Evolutionary conservation across 805 yeast species (phyloP).

Genomic region (Metschnikowia lachancei): DNA sequence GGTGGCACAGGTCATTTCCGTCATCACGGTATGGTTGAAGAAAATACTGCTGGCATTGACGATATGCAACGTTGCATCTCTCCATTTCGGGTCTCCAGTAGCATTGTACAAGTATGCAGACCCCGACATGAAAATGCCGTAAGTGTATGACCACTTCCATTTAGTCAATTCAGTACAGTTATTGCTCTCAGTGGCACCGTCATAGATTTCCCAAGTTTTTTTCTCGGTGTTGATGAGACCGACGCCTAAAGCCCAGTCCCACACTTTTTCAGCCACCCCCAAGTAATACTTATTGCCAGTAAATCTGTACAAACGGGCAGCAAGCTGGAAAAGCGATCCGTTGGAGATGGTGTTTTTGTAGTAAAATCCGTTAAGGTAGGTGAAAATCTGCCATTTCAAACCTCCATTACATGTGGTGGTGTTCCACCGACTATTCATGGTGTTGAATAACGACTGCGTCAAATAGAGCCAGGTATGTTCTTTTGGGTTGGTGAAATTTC

Average conservation of each 20-base stretch:
- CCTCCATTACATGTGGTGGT: constrained; percentile 40
- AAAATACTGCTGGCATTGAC: constrained; percentile 33
- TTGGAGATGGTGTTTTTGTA: constrained; percentile 46
- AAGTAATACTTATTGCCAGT: constrained; percentile 40
- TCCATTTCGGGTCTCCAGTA: constrained; percentile 50
- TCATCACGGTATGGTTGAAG: constrained; percentile 51
- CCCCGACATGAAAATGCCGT: constrained; percentile 65
- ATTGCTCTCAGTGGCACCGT: constrained; percentile 49
- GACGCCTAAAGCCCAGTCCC: constrained; percentile 43
- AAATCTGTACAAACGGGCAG: constrained; percentile 44
- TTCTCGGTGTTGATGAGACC: constrained; percentile 22
- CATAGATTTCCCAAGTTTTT: constrained; percentile 36
- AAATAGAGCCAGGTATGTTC: constrained; percentile 40
- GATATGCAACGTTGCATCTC: constrained; percentile 34
- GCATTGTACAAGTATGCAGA: constrained; percentile 65
- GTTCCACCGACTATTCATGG: constrained; percentile 48
- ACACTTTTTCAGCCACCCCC: constrained; percentile 42
- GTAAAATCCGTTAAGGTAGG: constrained; percentile 47
- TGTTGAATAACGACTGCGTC: constrained; percentile 43
- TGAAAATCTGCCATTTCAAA: constrained; percentile 48
- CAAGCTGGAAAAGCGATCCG: constrained; percentile 44
- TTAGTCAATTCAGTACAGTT: constrained; percentile 49
- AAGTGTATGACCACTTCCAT: constrained; percentile 66
- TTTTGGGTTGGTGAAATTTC: constrained; percentile 34
- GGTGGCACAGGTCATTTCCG: constrained; percentile 59